Evolutionary conservation across 768 basidiomycete species (phyloP).

Genomic region (Leucosporidium yakuticum): DNA sequence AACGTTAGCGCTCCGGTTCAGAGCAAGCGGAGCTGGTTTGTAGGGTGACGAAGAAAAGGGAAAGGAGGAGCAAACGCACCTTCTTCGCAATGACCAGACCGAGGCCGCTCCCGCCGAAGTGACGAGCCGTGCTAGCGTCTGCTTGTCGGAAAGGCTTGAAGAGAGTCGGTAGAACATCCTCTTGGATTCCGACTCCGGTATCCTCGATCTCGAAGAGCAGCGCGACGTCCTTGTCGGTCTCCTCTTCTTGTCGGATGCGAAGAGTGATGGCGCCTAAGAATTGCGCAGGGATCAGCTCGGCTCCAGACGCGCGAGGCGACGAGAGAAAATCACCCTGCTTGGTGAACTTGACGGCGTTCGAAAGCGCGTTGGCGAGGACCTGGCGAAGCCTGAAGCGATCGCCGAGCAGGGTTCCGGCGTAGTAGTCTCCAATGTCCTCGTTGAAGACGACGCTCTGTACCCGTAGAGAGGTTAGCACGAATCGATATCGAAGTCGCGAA

Average conservation of each 20-base stretch:
- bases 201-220: slow-evolving; percentile 28
- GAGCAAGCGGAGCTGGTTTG: not conserved
- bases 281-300: not conserved
- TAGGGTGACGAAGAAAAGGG: not conserved
- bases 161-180: slow-evolving; percentile 25
- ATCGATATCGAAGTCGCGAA: too few species aligned
- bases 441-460: too few species aligned
- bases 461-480: too few species aligned
- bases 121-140: slow-evolving; percentile 15
- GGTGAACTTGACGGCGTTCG: slow-evolving; percentile 36
- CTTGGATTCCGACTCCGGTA: slow-evolving; percentile 33
- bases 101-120: slow-evolving; percentile 30
- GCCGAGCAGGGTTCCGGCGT: slow-evolving; percentile 23
- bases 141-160: slow-evolving; percentile 35
- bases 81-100: slow-evolving; percentile 27
- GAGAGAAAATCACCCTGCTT: not conserved
- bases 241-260: slow-evolving; percentile 13
- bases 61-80: not conserved
- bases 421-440: slow-evolving; percentile 16
- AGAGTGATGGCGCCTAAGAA: slow-evolving; percentile 26
- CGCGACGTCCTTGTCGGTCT: slow-evolving; percentile 5
- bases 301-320: too few species aligned
- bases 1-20: too few species aligned
- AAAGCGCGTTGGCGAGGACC: slow-evolving; percentile 26
- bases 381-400: slow-evolving; percentile 34